Percentiles rank a stretch among this genome's conserved stretches.
phyloP scores from a whole-genome alignment of 257 asterid species.

The Cruciata laevipes region DNA sequence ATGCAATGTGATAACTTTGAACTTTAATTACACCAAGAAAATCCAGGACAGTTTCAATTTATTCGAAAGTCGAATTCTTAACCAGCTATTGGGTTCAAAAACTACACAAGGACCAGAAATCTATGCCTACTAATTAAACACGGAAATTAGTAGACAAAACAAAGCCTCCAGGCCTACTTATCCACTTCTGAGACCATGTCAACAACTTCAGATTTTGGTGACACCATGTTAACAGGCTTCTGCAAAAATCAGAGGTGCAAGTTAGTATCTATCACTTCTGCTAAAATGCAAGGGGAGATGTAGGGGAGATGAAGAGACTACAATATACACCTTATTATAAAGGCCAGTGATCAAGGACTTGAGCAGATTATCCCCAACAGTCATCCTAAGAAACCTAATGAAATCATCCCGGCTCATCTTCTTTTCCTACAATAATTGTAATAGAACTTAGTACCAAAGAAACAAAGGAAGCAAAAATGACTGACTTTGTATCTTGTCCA shows the following conservation, averaged over 20 bases:
- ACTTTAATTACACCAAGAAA: background rate
- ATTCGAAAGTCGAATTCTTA: background rate
- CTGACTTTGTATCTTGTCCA: background rate
- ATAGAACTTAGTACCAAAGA: background rate
- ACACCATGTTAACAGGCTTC: constrained; percentile 22
- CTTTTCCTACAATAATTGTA: constrained; percentile 39
- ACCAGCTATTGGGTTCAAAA: background rate
- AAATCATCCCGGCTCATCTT: constrained; percentile 57
- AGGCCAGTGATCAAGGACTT: constrained; percentile 57
- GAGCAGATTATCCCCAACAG: constrained; percentile 64
- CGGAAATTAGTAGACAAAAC: background rate
- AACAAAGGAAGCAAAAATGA: background rate
- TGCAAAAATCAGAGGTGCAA: constrained; percentile 14
- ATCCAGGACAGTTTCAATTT: background rate
- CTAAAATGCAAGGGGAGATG: background rate
- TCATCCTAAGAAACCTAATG: constrained; percentile 55
- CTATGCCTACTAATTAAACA: background rate
- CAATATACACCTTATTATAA: constrained; percentile 43
- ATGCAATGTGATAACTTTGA: background rate
- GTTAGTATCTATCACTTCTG: background rate
- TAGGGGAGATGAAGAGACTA: background rate
- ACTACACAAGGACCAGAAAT: background rate
- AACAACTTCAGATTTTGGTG: constrained; percentile 15
- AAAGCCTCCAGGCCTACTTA: background rate
- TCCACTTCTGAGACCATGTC: constrained; percentile 11